Evolutionary conservation across 2,329 filamentous ascomycete species (phyloP).

Genomic region (Didymella exigua): DNA sequence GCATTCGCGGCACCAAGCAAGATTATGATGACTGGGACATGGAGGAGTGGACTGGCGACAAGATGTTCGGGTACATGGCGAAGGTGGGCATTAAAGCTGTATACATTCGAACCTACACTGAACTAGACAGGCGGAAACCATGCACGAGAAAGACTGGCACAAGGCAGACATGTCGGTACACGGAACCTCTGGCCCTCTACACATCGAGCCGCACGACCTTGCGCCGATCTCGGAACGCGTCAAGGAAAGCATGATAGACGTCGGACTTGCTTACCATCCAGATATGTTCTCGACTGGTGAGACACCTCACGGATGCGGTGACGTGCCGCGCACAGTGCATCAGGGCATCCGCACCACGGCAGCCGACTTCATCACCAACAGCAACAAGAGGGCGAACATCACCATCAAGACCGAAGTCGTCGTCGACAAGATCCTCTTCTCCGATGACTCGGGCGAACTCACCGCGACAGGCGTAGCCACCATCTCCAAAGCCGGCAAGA

Average conservation of each 20-base stretch:
- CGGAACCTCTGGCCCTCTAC: constrained; percentile 55
- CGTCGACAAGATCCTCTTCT: constrained; percentile 56
- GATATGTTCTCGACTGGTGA: constrained; percentile 64
- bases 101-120: not conserved
- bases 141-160: constrained; percentile 64
- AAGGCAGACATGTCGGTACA: constrained; percentile 56
- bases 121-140: constrained; percentile 56
- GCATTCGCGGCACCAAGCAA: constrained; percentile 57
- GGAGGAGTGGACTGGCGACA: constrained; percentile 62
- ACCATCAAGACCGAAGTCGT: constrained; percentile 41
- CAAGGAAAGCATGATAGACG: constrained; percentile 60
- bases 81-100: constrained; percentile 45
- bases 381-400: constrained; percentile 45
- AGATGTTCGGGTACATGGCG: constrained; percentile 62
- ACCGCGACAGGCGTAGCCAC: constrained; percentile 55
- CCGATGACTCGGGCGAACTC: constrained; percentile 40
- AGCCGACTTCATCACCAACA: constrained; percentile 50
- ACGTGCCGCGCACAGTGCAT: constrained; percentile 40
- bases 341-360: constrained; percentile 37
- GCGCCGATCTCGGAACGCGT: constrained; percentile 64
- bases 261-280: constrained; percentile 60
- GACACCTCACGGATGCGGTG: constrained; percentile 39
- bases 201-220: constrained; percentile 63
- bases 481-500: constrained; percentile 51
- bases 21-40: constrained; percentile 62